phyloP scores from a whole-genome alignment of 805 yeast genomes.

The Ogataea henricii region DNA sequence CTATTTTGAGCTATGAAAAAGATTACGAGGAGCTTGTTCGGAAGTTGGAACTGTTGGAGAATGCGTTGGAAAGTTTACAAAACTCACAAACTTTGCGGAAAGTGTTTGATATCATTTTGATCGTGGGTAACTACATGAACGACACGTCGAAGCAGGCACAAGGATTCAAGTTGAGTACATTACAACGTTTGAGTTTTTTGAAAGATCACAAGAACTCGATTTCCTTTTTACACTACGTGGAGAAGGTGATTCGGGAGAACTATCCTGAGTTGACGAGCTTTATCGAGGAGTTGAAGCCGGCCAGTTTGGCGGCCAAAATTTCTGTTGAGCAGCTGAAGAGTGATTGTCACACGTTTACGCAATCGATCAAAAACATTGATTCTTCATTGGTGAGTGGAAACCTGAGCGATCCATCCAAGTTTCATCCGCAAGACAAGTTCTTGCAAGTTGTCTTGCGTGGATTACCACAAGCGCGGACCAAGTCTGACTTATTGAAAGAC shows the following conservation, averaged over 20 bases:
- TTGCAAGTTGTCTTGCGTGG: conserved; percentile 61
- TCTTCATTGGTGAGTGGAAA: conserved; percentile 80
- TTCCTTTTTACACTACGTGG: conserved; percentile 92
- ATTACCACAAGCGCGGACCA: conserved; percentile 73
- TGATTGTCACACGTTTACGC: conserved; percentile 68
- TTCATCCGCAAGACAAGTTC: conserved; percentile 85
- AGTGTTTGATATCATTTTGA: conserved; percentile 79
- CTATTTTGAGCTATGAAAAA: conserved; percentile 69
- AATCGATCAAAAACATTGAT: conserved; percentile 66
- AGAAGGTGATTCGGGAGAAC: conserved; percentile 77
- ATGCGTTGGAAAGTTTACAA: conserved; percentile 67
- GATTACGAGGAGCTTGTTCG: conserved; percentile 73
- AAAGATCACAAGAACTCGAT: conserved; percentile 85
- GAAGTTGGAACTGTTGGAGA: conserved; percentile 71
- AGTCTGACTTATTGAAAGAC: conserved; percentile 62
- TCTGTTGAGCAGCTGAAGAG: conserved; percentile 78
- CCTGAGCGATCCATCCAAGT: conserved; percentile 70
- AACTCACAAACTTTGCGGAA: conserved; percentile 67
- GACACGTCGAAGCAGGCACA: conserved; percentile 87
- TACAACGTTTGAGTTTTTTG: conserved; percentile 85
- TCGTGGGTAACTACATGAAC: conserved; percentile 97
- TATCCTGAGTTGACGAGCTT: conserved; percentile 80
- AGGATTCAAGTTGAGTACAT: conserved; percentile 89
- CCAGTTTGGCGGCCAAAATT: conserved; percentile 64
- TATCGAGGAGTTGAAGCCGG: conserved; percentile 66